Conservation (phyloP, 1,139 yeast genomes). For the Yamadazyma diospyri region DNA sequence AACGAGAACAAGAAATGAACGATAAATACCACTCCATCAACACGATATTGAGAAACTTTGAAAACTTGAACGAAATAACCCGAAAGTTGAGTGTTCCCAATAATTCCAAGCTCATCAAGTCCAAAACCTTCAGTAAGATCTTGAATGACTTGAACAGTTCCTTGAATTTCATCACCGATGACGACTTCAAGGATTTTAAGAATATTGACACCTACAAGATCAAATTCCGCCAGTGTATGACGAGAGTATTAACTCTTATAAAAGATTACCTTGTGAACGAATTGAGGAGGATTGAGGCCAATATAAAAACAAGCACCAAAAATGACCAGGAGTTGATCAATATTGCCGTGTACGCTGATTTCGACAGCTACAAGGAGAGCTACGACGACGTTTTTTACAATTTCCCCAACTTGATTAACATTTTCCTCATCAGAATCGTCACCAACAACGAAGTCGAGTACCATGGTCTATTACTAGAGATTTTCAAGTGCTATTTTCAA, state of each 20-base stretch:
- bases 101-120: constrained; percentile 25
- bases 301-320: constrained; percentile 29
- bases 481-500: constrained; percentile 59
- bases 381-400: constrained; percentile 19
- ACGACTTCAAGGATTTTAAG: constrained; percentile 39
- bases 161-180: constrained; percentile 35
- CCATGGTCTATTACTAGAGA: constrained; percentile 64
- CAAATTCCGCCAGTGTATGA: constrained; percentile 80
- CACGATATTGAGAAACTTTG: constrained; percentile 56
- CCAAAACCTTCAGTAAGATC: constrained; percentile 51
- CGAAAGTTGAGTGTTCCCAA: constrained; percentile 62
- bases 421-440: constrained; percentile 48
- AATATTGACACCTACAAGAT: constrained; percentile 70
- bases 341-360: constrained; percentile 51
- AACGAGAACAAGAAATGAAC: constrained; percentile 46
- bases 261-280: constrained; percentile 61
- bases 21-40: constrained; percentile 48
- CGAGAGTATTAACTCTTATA: constrained; percentile 74
- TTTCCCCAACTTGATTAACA: constrained; percentile 44
- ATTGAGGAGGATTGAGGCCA: constrained; percentile 46
- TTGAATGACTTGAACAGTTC: constrained; percentile 58
- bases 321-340: constrained; percentile 22
- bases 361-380: constrained; percentile 27
- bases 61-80: constrained; percentile 66
- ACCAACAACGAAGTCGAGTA: constrained; percentile 59